phyloP scores from a whole-genome alignment of 257 asterid genomes.

The Linaria vulgaris region DNA sequence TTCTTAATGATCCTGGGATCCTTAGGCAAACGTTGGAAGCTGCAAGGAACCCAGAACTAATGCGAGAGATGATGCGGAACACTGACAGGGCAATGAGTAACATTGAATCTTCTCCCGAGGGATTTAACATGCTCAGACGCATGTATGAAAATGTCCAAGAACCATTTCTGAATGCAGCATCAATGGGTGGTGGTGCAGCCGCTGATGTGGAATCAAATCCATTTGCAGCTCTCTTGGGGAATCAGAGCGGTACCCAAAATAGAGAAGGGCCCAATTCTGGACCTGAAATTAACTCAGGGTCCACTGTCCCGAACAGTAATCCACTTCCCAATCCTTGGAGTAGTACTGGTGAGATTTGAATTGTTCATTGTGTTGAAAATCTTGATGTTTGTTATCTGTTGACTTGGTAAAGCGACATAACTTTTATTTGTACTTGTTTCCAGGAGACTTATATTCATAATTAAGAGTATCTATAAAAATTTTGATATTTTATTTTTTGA shows the following conservation, averaged over 20 bases:
- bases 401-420: background rate
- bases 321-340: slow-evolving; percentile 77
- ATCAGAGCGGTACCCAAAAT: slow-evolving; percentile 41
- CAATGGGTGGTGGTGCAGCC: slow-evolving; percentile 38
- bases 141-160: slow-evolving; percentile 78
- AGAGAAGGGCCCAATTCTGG: slow-evolving; percentile 39
- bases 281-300: slow-evolving; percentile 34
- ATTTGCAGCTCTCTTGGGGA: slow-evolving; percentile 53
- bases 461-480: background rate
- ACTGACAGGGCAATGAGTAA: slow-evolving; percentile 68
- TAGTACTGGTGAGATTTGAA: slow-evolving; percentile 36
- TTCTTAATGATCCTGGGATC: slow-evolving; percentile 61
- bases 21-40: slow-evolving; percentile 63
- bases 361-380: background rate
- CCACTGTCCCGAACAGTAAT: slow-evolving; percentile 46
- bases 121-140: slow-evolving; percentile 71
- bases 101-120: slow-evolving; percentile 71
- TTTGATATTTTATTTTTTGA: background rate
- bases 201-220: slow-evolving; percentile 51
- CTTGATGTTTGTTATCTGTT: background rate
- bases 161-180: slow-evolving; percentile 58
- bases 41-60: slow-evolving; percentile 66
- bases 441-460: background rate
- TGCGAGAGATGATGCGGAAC: slow-evolving; percentile 76
- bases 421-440: slow-evolving; percentile 1